Evolutionary conservation across 768 basidiomycete species (phyloP).

Genomic region (Boletus rubroflammeus): DNA sequence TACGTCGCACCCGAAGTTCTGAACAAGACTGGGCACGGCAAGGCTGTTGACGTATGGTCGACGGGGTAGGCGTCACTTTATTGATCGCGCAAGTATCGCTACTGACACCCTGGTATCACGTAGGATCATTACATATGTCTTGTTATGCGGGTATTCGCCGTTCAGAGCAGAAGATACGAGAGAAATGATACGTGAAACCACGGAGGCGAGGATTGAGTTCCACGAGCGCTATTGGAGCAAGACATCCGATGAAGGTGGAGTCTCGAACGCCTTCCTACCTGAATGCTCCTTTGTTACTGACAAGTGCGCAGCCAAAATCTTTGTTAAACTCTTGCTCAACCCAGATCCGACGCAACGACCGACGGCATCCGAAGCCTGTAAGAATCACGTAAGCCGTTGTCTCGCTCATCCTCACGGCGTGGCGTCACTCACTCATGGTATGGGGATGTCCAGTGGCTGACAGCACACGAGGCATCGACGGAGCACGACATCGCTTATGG

Average conservation of each 20-base stretch:
- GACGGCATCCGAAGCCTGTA: conserved; percentile 68
- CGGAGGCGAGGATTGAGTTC: conserved; percentile 80
- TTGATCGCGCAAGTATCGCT: background rate
- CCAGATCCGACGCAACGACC: conserved; percentile 69
- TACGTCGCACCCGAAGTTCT: conserved; percentile 92
- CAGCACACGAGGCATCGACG: conserved; percentile 55
- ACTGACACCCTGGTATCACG: background rate
- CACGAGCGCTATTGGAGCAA: conserved; percentile 96
- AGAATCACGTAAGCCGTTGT: conserved; percentile 51
- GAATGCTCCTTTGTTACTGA: background rate
- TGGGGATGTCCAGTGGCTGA: conserved; percentile 58
- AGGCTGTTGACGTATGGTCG: conserved; percentile 92
- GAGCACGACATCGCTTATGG: conserved; percentile 74
- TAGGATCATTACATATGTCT: conserved; percentile 92
- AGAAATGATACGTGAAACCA: conserved; percentile 80
- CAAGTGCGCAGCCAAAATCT: conserved; percentile 64
- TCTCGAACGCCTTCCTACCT: background rate
- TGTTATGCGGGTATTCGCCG: conserved; percentile 93
- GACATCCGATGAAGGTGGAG: conserved; percentile 67
- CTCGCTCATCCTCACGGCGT: background rate
- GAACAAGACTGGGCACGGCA: conserved; percentile 79
- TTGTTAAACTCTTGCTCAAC: conserved; percentile 69
- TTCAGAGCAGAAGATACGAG: conserved; percentile 82
- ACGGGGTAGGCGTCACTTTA: conserved; percentile 60
- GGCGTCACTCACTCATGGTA: background rate